Percentiles rank a stretch among this genome's conserved stretches.
Conservation (phyloP, 1,284 basidiomycete genomes). For the Pisolithus thermaeus region DNA sequence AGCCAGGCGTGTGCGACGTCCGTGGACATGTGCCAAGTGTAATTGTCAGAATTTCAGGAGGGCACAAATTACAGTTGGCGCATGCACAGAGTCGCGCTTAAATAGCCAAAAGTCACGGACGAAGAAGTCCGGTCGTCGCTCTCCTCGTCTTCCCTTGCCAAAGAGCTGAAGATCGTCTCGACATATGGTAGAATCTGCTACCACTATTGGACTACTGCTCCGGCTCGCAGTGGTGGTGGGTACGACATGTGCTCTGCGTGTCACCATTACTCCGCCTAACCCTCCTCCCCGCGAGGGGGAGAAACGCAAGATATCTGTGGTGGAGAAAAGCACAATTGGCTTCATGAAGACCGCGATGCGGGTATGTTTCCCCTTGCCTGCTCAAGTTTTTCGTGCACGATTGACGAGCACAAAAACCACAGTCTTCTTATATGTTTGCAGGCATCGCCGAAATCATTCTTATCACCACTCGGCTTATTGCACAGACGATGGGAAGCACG, state of each 20-base stretch:
- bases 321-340: neutral
- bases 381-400: neutral
- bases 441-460: constrained; percentile 2
- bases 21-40: too few relatives aligned
- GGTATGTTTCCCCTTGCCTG: neutral
- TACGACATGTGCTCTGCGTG: constrained; percentile 4
- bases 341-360: constrained; percentile 1
- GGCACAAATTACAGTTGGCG: too few relatives aligned
- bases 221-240: neutral
- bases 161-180: neutral
- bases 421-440: neutral
- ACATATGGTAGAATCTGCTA: neutral
- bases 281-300: constrained; percentile 5
- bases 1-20: too few relatives aligned
- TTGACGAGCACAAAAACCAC: neutral
- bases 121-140: neutral
- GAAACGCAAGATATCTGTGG: neutral
- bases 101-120: too few relatives aligned
- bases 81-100: too few relatives aligned
- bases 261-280: constrained; percentile 9
- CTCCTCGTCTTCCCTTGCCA: neutral
- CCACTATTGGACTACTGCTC: neutral
- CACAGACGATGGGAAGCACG: neutral
- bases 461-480: neutral
- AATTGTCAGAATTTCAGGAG: too few relatives aligned